A percentile compares a stretch with the other conserved stretches of the same genome.
Conservation (phyloP, 1,284 basidiomycete genomes). For the Ceratobasidium sp. region DNA sequence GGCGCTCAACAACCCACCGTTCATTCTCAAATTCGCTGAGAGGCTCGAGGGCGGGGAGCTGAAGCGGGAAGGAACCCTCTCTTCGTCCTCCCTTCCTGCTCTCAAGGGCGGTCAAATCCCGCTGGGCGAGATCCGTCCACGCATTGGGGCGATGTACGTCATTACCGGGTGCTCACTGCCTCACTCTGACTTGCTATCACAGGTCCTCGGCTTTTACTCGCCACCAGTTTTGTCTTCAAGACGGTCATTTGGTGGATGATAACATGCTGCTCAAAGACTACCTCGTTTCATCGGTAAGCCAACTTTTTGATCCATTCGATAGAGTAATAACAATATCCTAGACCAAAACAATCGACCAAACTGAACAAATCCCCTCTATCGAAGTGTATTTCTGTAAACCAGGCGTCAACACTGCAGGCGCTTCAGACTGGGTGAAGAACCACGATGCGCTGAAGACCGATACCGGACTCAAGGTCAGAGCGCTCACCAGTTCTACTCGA, state of each 20-base stretch:
- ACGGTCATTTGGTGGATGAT: slow-evolving; percentile 1
- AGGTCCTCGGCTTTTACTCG: background rate
- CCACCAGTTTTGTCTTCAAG: slow-evolving; percentile 15
- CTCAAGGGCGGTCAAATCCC: background rate
- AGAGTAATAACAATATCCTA: background rate
- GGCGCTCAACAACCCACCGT: slow-evolving; percentile 11
- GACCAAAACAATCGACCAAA: background rate
- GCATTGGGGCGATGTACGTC: slow-evolving; percentile 9
- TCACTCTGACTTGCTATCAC: background rate
- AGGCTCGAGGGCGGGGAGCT: background rate
- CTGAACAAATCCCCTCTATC: background rate
- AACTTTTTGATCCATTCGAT: background rate
- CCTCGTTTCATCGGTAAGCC: slow-evolving; percentile 5
- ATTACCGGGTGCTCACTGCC: background rate
- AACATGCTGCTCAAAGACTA: slow-evolving; percentile 1
- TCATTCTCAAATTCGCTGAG: slow-evolving; percentile 10
- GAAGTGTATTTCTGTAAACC: slow-evolving; percentile 12
- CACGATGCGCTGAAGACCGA: too few relatives aligned
- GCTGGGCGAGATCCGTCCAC: background rate
- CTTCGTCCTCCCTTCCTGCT: slow-evolving; percentile 2
- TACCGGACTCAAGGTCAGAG: background rate
- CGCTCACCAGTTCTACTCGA: background rate
- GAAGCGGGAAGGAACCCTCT: background rate
- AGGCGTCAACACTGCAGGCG: background rate
- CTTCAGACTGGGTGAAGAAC: background rate